Evolutionary conservation across 2,329 filamentous ascomycete genomes (phyloP).

Genomic region (Aspergillus ibericus): DNA sequence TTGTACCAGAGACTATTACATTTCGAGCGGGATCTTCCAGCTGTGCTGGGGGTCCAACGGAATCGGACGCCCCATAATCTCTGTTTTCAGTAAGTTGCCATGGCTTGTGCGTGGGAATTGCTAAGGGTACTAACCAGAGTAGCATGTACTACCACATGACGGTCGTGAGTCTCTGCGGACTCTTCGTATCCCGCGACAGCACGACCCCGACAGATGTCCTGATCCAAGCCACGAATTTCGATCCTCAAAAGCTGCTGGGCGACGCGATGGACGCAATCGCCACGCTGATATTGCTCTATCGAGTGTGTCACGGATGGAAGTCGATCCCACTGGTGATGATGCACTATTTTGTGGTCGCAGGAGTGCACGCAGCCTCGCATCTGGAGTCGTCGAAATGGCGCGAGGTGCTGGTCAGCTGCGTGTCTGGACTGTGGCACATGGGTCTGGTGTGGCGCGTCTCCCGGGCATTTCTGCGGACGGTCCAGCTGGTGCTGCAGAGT

Average conservation of each 20-base stretch:
- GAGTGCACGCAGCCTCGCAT: not conserved
- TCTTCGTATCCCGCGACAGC: not conserved
- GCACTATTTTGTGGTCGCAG: constrained; percentile 1
- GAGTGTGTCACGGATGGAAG: constrained; percentile 2
- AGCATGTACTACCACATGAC: constrained; percentile 6
- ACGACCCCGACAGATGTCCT: not conserved
- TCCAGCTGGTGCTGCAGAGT: not conserved
- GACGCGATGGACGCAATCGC: constrained; percentile 1
- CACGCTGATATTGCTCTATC: constrained; percentile 1
- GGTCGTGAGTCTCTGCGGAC: constrained; percentile 1
- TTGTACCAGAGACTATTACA: not conserved
- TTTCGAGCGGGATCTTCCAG: not conserved
- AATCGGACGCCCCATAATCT: constrained; percentile 3
- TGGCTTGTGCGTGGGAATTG: too few species aligned
- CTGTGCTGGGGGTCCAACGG: not conserved
- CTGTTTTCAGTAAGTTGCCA: not conserved
- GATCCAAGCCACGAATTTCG: not conserved
- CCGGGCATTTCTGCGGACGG: not conserved
- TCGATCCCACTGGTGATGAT: not conserved
- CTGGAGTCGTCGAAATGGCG: constrained; percentile 5
- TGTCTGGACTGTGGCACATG: constrained; percentile 6
- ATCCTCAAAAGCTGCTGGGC: not conserved
- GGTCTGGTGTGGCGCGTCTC: not conserved
- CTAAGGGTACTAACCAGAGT: not conserved
- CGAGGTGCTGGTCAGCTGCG: constrained; percentile 4